Conservation (phyloP, 148 eudicot genomes). For the Fallopia convolvulus region DNA sequence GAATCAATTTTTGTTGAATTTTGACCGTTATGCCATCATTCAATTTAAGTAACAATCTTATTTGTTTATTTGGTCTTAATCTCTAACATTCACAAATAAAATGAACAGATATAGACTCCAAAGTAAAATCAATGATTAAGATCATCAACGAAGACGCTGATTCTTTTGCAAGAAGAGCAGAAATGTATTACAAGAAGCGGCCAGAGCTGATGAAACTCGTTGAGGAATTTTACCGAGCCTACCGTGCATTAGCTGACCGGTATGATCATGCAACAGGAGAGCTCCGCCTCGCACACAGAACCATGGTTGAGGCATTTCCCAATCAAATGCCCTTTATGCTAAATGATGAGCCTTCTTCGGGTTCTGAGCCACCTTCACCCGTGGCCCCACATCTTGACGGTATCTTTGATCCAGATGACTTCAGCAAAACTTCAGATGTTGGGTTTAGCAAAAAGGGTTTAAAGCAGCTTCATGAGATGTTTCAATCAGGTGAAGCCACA, state of each 20-base stretch:
- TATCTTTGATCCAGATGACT: slow-evolving; percentile 36
- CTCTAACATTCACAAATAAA: background rate
- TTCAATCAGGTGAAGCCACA: slow-evolving; percentile 27
- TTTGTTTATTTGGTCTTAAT: background rate
- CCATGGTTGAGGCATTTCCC: slow-evolving; percentile 82
- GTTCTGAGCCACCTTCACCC: slow-evolving; percentile 43
- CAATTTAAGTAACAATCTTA: background rate
- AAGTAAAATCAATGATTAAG: slow-evolving; percentile 92
- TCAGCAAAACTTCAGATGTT: slow-evolving; percentile 21
- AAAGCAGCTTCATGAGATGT: slow-evolving; percentile 63
- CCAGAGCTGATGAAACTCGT: slow-evolving; percentile 96
- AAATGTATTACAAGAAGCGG: slow-evolving; percentile 93
- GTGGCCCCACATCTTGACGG: slow-evolving; percentile 32
- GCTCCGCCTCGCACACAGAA: slow-evolving; percentile 91
- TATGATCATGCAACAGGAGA: slow-evolving; percentile 94
- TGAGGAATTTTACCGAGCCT: slow-evolving; percentile 93
- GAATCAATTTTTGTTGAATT: background rate
- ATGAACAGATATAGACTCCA: slow-evolving; percentile 76
- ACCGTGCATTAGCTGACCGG: slow-evolving; percentile 93
- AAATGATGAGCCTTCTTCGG: slow-evolving; percentile 56
- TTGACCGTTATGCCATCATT: background rate
- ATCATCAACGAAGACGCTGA: slow-evolving; percentile 99
- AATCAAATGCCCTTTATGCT: slow-evolving; percentile 50
- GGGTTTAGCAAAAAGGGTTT: slow-evolving; percentile 45
- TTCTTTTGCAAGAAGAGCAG: slow-evolving; percentile 98